Evolutionary conservation across 768 basidiomycete genomes (phyloP), one percentile per base, ranked within the genome.

Genomic region (Auriscalpium vulgare): DNA sequence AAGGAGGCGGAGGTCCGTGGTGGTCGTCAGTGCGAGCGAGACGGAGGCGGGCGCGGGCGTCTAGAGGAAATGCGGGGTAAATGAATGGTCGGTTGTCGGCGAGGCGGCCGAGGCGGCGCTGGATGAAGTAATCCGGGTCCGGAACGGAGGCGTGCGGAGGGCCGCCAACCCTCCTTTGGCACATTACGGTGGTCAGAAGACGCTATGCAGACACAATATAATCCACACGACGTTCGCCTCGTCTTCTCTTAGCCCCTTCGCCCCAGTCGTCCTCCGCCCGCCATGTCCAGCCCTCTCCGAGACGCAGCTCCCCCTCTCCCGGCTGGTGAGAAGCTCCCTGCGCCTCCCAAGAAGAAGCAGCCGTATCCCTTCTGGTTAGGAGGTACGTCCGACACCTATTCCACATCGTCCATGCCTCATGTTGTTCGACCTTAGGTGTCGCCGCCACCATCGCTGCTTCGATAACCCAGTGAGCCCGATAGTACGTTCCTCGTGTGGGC

Each of bases 361-460:
- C 88, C 88, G 14, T 88, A 92, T 69, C 90, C 90, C 10, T 90
- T 91, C 74, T 92, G 87, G 80, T 77, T 92, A 8, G 90, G 90
- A 67, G 90, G 89, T 80, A 53, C 53, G 74, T 69, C 8, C 44
- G 54, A 8, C n/a, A 44, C 34, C 38, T 29, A 13, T 50, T 17
- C 53, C 45, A 35, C 11, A 11, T 38, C 47, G 47, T 37, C 44
- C 53, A 13, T 51, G 54, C 51, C 62, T 58, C 53, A 21, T 34
- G 36, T n/a, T 50, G 11, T 34, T 46, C 38, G 19, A 13, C 40
- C 37, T 37, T 56, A 84, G 82, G 83, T 66, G 69, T 91, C 37
- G 90, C 90, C 45, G 89, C 90, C 10, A 90, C 88, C 44, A 90
- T 91, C 56, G 90, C 90, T 11, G 90, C 90, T n/a, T 88, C 85